A percentile compares a stretch with the other conserved stretches of the same genome.
Evolutionary conservation across 306 rosid genomes (phyloP).

Genomic region (Quercus robur): DNA sequence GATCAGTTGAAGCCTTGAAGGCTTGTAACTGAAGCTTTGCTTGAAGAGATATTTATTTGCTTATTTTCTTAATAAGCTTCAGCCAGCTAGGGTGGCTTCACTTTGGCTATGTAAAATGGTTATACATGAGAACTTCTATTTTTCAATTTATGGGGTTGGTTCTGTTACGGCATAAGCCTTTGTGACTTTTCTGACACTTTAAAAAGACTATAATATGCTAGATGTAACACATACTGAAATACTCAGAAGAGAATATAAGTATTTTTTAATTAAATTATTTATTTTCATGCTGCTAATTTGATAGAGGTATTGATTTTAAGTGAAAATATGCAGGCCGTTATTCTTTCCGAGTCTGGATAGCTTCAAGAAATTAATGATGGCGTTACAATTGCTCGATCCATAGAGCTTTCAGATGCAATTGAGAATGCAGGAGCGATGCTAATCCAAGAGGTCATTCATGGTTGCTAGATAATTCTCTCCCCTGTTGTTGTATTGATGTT

Average conservation of each 20-base stretch:
- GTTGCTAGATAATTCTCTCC: constrained; percentile 39
- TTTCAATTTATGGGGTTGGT: neutral
- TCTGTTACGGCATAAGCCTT: neutral
- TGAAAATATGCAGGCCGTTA: constrained; percentile 62
- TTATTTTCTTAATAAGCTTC: no score
- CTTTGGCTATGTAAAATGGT: neutral
- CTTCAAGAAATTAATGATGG: constrained; percentile 87
- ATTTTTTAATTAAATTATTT: neutral
- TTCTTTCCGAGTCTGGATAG: constrained; percentile 68
- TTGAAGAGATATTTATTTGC: neutral
- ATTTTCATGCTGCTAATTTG: constrained; percentile 1
- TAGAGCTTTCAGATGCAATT: constrained; percentile 80
- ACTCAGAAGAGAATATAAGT: no score
- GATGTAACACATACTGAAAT: neutral
- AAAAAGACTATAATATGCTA: neutral
- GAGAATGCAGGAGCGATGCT: constrained; percentile 95
- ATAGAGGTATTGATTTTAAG: constrained; percentile 11
- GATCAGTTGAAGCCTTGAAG: neutral
- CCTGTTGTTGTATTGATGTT: constrained; percentile 16
- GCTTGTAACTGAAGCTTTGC: neutral
- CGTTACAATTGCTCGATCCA: constrained; percentile 83
- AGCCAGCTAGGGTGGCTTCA: neutral
- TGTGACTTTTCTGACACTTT: neutral
- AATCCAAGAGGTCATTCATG: constrained; percentile 57
- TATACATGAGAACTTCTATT: neutral